Evolutionary conservation across 2,329 filamentous ascomycete species (phyloP).

Genomic region (Colletotrichum coccodes): DNA sequence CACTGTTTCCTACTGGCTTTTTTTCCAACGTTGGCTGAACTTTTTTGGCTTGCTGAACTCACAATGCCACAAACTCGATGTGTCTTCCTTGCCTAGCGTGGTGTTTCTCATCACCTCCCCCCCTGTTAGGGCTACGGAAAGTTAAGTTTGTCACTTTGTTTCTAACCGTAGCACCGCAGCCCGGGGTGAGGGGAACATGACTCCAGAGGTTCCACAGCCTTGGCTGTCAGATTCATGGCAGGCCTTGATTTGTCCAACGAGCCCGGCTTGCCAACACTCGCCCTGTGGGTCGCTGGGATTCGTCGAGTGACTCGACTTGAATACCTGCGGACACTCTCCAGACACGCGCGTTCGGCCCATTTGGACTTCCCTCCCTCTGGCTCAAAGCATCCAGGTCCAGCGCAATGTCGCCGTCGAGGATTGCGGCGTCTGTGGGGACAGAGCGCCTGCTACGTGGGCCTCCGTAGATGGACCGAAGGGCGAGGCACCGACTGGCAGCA

Average conservation of each 20-base stretch:
- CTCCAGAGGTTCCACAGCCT: constrained; percentile 23
- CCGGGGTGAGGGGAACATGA: background rate
- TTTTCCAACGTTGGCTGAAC: constrained; percentile 2
- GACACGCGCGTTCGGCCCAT: background rate
- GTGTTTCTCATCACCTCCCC: background rate
- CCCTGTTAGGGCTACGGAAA: constrained; percentile 1
- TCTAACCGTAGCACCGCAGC: constrained; percentile 9
- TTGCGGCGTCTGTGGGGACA: constrained; percentile 21
- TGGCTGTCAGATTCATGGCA: constrained; percentile 29
- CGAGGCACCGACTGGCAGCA: background rate
- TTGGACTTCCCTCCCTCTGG: background rate
- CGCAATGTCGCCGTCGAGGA: constrained; percentile 12
- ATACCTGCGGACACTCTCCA: background rate
- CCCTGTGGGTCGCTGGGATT: constrained; percentile 7
- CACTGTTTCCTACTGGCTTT: constrained; percentile 19
- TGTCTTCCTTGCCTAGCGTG: background rate
- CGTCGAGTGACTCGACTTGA: background rate
- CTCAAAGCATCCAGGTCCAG: constrained; percentile 2
- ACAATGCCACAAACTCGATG: background rate
- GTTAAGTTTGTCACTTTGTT: constrained; percentile 14
- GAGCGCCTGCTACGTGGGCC: constrained; percentile 20
- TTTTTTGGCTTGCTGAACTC: background rate
- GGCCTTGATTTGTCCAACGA: constrained; percentile 21
- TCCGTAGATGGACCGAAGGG: constrained; percentile 23
- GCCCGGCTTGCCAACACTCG: constrained; percentile 1